Evolutionary conservation across 495 filamentous ascomycete genomes (phyloP).

Genomic region (Filosporella fistucella): DNA sequence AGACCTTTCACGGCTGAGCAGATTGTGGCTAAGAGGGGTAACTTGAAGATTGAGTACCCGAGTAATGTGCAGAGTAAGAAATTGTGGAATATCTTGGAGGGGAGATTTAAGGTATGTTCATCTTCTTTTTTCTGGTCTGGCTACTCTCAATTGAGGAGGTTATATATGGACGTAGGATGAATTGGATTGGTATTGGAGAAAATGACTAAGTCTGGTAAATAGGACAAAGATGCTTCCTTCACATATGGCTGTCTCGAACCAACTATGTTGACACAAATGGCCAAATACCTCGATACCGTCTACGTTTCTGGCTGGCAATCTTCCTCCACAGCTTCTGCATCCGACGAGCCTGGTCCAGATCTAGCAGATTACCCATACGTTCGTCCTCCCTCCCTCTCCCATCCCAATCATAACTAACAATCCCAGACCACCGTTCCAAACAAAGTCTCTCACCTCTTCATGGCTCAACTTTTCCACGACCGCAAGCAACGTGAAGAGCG

Average conservation of each 20-base stretch:
- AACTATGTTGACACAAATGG: conserved; percentile 98
- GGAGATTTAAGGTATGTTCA: conserved; percentile 67
- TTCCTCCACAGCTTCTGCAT: conserved; percentile 89
- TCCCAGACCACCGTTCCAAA: conserved; percentile 90
- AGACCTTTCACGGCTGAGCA: conserved; percentile 93
- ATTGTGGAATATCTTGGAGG: conserved; percentile 85
- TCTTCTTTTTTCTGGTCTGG: no score
- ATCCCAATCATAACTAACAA: conserved; percentile 3
- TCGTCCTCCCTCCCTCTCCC: conserved; percentile 26
- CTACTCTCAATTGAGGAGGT: no score
- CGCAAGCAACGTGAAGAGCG: conserved; percentile 97
- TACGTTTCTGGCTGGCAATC: conserved; percentile 99
- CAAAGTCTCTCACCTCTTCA: conserved; percentile 95
- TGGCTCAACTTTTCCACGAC: conserved; percentile 99
- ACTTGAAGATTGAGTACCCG: conserved; percentile 85
- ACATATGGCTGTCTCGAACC: conserved; percentile 98
- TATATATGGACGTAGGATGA: no score
- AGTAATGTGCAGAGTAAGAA: conserved; percentile 89
- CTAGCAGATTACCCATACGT: conserved; percentile 98
- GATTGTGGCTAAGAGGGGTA: conserved; percentile 92
- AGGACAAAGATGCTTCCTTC: conserved; percentile 82
- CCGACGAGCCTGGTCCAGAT: conserved; percentile 95
- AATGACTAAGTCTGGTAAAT: background rate
- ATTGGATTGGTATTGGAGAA: background rate
- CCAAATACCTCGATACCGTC: conserved; percentile 96